Evolutionary conservation across 495 filamentous ascomycete genomes (phyloP).

Genomic region (Cercophora scortea): DNA sequence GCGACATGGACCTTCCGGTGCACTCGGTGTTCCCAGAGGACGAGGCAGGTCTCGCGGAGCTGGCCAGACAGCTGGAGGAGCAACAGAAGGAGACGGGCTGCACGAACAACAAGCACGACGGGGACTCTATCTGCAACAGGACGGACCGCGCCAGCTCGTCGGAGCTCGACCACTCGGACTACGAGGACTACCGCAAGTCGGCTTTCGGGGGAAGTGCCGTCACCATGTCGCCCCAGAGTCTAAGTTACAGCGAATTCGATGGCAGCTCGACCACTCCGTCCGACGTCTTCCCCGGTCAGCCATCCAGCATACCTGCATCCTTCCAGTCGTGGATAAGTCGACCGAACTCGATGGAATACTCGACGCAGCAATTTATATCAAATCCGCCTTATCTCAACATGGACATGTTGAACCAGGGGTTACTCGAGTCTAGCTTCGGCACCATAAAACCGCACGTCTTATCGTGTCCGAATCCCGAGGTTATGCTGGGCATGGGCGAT

Average conservation of each 20-base stretch:
- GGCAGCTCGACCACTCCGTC: slow-evolving; percentile 13
- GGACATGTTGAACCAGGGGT: slow-evolving; percentile 35
- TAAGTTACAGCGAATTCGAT: slow-evolving; percentile 37
- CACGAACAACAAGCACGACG: slow-evolving; percentile 26
- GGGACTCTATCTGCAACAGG: slow-evolving; percentile 23
- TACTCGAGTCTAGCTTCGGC: slow-evolving; percentile 37
- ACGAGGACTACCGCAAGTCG: slow-evolving; percentile 42
- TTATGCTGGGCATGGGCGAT: slow-evolving; percentile 43
- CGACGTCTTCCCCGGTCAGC: slow-evolving; percentile 25
- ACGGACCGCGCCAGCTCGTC: slow-evolving; percentile 44
- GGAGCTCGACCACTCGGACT: slow-evolving; percentile 44
- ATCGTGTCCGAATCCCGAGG: slow-evolving; percentile 34
- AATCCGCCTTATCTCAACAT: slow-evolving; percentile 25
- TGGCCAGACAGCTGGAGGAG: slow-evolving; percentile 38
- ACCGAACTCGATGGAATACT: slow-evolving; percentile 22
- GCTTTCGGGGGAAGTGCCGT: slow-evolving; percentile 27
- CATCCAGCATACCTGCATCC: slow-evolving; percentile 11
- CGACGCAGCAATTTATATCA: slow-evolving; percentile 16
- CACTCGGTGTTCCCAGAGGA: slow-evolving; percentile 47
- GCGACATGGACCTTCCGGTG: slow-evolving; percentile 45
- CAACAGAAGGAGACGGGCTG: slow-evolving; percentile 26
- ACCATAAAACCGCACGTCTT: slow-evolving; percentile 41
- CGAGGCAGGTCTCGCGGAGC: slow-evolving; percentile 41
- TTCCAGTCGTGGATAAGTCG: slow-evolving; percentile 27
- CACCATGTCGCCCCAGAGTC: slow-evolving; percentile 40